Evolutionary conservation across 805 yeast species (phyloP).

Genomic region (Candida palmyrensis): DNA sequence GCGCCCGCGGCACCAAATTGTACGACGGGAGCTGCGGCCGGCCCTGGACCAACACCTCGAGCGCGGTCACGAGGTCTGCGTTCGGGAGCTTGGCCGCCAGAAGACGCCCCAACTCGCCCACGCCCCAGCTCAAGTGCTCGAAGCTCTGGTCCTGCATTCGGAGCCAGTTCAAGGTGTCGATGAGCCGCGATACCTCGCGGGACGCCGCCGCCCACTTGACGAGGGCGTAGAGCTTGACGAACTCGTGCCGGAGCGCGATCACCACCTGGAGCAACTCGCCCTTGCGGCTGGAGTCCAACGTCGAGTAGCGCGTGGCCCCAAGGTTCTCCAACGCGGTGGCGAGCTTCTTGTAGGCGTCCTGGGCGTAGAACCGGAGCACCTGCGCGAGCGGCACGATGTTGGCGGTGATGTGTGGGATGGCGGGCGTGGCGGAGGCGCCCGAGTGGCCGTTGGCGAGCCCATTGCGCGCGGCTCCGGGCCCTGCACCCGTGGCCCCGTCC

Average conservation of each 20-base stretch:
- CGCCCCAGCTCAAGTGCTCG: constrained; percentile 54
- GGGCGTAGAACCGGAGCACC: constrained; percentile 55
- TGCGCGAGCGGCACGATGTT: constrained; percentile 62
- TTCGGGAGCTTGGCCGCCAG: constrained; percentile 89
- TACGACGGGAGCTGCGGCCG: constrained; percentile 70
- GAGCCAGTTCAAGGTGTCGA: constrained; percentile 86
- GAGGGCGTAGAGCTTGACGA: constrained; percentile 76
- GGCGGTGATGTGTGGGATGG: constrained; percentile 66
- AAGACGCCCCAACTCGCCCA: constrained; percentile 65
- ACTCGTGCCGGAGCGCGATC: constrained; percentile 74
- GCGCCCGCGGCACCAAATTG: constrained; percentile 45
- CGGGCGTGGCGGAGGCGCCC: constrained; percentile 8
- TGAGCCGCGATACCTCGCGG: constrained; percentile 64
- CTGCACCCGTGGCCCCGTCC: too few species aligned
- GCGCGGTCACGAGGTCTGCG: constrained; percentile 82
- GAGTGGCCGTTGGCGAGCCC: background rate
- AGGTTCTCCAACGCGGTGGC: constrained; percentile 57
- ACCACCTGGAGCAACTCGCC: constrained; percentile 62
- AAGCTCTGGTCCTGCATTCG: constrained; percentile 71
- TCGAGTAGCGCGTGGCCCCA: constrained; percentile 32
- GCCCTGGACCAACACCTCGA: constrained; percentile 78
- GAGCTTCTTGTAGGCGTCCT: constrained; percentile 59
- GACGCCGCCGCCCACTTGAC: constrained; percentile 84
- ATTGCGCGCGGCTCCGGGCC: too few species aligned
- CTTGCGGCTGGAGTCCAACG: constrained; percentile 58